Evolutionary conservation across 768 basidiomycete species (phyloP).

Genomic region (Scleroderma citrinum): DNA sequence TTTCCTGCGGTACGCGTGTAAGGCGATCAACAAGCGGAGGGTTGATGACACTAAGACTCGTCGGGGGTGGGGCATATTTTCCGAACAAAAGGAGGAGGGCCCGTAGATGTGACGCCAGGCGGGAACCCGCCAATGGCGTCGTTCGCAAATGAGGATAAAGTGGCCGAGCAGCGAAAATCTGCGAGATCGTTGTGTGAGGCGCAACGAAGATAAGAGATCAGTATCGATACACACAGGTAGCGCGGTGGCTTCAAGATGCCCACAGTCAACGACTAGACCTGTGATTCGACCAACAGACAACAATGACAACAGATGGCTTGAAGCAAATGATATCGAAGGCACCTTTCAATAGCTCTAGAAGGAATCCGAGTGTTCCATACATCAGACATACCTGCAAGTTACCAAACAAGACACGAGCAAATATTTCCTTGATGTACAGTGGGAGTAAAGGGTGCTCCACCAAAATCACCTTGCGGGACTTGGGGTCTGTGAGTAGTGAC

Average conservation of each 20-base stretch:
- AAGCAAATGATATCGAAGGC: slow-evolving; percentile 90
- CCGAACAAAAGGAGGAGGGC: slow-evolving; percentile 79
- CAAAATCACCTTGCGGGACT: slow-evolving; percentile 89
- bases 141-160: slow-evolving; percentile 77
- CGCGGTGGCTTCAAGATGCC: slow-evolving; percentile 83
- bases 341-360: slow-evolving; percentile 45
- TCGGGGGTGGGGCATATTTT: slow-evolving; percentile 77
- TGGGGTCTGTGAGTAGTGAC: slow-evolving; percentile 89
- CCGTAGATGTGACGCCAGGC: slow-evolving; percentile 74
- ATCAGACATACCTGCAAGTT: slow-evolving; percentile 64
- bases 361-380: neutral
- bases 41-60: slow-evolving; percentile 58
- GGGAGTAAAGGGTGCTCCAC: slow-evolving; percentile 88
- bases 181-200: slow-evolving; percentile 4
- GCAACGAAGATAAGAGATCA: neutral
- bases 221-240: slow-evolving; percentile 60
- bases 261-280: slow-evolving; percentile 90
- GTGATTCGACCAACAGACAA: slow-evolving; percentile 86
- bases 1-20: slow-evolving; percentile 67
- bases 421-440: slow-evolving; percentile 78
- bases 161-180: slow-evolving; percentile 91
- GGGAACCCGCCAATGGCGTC: slow-evolving; percentile 82
- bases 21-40: slow-evolving; percentile 58
- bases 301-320: slow-evolving; percentile 79
- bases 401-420: slow-evolving; percentile 83